Evolutionary conservation across 768 basidiomycete genomes (phyloP), one percentile per base, ranked within the genome.

Genomic region (Trametes sanguinea): DNA sequence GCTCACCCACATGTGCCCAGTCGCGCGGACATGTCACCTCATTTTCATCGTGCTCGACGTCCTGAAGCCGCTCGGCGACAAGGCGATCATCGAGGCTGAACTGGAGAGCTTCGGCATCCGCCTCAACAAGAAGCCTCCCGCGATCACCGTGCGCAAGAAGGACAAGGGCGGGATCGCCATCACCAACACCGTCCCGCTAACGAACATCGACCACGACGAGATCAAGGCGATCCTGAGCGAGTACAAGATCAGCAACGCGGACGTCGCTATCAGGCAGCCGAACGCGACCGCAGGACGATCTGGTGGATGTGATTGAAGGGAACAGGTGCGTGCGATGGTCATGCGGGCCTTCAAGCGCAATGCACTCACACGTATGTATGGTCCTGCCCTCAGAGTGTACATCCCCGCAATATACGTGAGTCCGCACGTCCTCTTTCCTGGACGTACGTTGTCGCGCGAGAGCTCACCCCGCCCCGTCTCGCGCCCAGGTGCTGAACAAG

Each of bases 41-140:
- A 98, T 99, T 63, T 98, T 98, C 76, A 98, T 99, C 74, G 92
- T 98, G 32, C 85, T 99, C 51, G 97, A 99, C 70, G 97, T 99
- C 30, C 84, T 97, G 39, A 99, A 98, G 77, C 97, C 97, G n/a
- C 85, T 98, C 16, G 92, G 90, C 29, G 96, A 98, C 79, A 94
- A 97, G 71, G 89, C 83, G 60, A 78, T 97, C 69, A 93, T 99
- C 60, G 94, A 98, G 76, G 70, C 80, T 37, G 97, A 99, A 74
- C 77, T 99, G 62, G 97, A 99, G 81, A 94, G 95, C n/a, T 98
- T 98, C 70, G 97, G 96, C 9, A 97, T 98, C 68, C 84, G 95
- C 51, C 79, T 98, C 62, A 99, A 99, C 80, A 98, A 98, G 77
- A 85, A 86, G 65, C 94, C 96, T 2, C 97, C 96, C 57, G 83